Evolutionary conservation across 73 alveolate genomes (phyloP).

Genomic region (Paramecium sonneborni): DNA sequence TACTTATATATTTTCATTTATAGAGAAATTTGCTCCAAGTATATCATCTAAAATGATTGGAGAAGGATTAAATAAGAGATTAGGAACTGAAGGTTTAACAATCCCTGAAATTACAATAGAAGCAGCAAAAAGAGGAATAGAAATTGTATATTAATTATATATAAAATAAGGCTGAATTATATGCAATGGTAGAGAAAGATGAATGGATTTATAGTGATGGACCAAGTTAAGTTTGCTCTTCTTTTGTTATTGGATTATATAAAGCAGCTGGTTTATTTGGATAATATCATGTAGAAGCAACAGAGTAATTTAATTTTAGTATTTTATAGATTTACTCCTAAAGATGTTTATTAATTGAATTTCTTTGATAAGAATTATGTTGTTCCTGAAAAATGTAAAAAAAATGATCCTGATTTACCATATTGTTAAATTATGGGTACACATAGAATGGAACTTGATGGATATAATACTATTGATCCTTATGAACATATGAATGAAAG

Average conservation of each 20-base stretch:
- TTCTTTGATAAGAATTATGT: conserved; percentile 76
- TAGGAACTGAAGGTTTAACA: conserved; percentile 85
- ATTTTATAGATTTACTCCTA: conserved; percentile 80
- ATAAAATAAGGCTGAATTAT: conserved; percentile 73
- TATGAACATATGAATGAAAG: conserved; percentile 91
- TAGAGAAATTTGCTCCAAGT: conserved; percentile 75
- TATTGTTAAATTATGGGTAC: conserved; percentile 92
- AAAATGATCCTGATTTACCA: conserved; percentile 86
- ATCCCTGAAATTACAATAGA: conserved; percentile 75
- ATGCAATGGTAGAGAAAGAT: conserved; percentile 89
- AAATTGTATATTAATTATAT: not conserved
- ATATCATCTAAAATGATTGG: conserved; percentile 72
- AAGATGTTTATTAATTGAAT: conserved; percentile 79
- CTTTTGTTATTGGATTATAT: conserved; percentile 81
- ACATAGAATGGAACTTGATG: conserved; percentile 79
- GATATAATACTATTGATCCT: conserved; percentile 82
- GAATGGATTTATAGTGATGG: conserved; percentile 93
- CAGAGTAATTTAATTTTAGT: not conserved
- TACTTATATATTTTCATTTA: conserved; percentile 69
- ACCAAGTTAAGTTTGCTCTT: conserved; percentile 87
- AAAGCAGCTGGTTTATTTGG: conserved; percentile 93
- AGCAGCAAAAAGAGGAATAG: conserved; percentile 78
- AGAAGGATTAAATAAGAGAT: conserved; percentile 83
- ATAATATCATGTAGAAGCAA: conserved; percentile 73
- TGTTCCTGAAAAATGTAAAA: conserved; percentile 79